Base-by-base conservation (phyloP, 2,329 filamentous ascomycete genomes). In the Beauveria australis region DNA sequence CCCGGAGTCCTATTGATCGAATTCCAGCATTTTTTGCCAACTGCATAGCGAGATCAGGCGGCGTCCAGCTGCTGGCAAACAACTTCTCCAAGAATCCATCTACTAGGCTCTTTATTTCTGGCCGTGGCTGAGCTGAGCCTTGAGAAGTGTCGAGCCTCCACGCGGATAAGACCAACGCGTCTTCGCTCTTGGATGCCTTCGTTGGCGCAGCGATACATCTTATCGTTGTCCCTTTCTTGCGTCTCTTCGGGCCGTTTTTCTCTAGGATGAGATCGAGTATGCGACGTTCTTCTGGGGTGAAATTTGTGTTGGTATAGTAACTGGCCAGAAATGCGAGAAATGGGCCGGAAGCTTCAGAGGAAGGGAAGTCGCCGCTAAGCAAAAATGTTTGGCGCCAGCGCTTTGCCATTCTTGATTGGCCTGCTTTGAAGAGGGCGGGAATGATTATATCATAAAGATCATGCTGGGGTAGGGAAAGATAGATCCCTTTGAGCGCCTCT, bases 21-120 rank as follows among this genome's bases (percentile, higher is more conserved):
- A 95, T 77, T 2, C 89, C 89, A 56, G 96, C 82, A 67, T 89
- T 84, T 60, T 82, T 79, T 19, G 94, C 76, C 7, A 89, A 81
- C 40, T 82, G 82, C 59, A 95, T 84, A 28, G 91, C 84, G 65
- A 88, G 82, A 60, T 92, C 85, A 10, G 92, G 77, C 1, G 87
- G 83, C 24, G 94, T 81, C 71, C 89, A 89, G 19, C 75, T 76
- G 61, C 79, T 87, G 10, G 92, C 92, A 70, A 96, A 92, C 76
- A 91, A 85, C 64, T 87, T 59, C 28, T 49, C 48, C n/a, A 59
- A 16, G n/a, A 59, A 26, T 8, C 56, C 48, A 44, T 59, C 33
- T 37, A 49, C 46, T 19, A 53, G 61, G 37, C 46, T 48, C 64
- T 61, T 54, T 63, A 53, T 19, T n/a, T 53, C 10, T 65, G 59